Conservation (phyloP, 495 filamentous ascomycete genomes). For the Xylaria intraflava region DNA sequence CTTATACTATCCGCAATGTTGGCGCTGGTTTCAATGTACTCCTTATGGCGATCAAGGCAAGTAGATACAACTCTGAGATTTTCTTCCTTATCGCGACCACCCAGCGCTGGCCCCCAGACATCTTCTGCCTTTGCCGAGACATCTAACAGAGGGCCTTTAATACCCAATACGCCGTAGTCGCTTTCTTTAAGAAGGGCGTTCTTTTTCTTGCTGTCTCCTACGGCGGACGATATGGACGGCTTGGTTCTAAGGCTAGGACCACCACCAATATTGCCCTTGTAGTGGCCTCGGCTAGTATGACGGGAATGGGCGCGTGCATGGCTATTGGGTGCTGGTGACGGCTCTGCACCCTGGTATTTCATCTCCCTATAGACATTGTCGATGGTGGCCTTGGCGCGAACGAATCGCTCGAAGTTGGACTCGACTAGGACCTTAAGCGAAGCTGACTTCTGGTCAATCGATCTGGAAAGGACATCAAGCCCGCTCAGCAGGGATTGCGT, state of each 20-base stretch:
- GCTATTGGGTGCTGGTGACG: constrained; percentile 34
- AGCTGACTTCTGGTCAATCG: constrained; percentile 95
- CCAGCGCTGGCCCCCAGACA: constrained; percentile 90
- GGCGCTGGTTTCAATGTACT: constrained; percentile 70
- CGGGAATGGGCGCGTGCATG: constrained; percentile 49
- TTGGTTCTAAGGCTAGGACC: constrained; percentile 20
- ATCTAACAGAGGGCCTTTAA: constrained; percentile 79
- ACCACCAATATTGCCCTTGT: constrained; percentile 51
- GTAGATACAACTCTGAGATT: constrained; percentile 66
- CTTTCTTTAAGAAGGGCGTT: constrained; percentile 89
- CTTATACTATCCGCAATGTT: constrained; percentile 80
- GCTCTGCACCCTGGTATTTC: constrained; percentile 73
- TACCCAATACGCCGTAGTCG: constrained; percentile 88
- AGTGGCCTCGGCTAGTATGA: constrained; percentile 57
- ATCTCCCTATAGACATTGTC: constrained; percentile 98
- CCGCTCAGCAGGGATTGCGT: constrained; percentile 73
- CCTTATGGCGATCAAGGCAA: constrained; percentile 69
- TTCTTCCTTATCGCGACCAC: constrained; percentile 87
- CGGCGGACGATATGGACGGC: constrained; percentile 27
- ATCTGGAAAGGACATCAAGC: constrained; percentile 72
- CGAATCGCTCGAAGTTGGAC: constrained; percentile 95
- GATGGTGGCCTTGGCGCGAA: constrained; percentile 91
- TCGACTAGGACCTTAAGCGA: constrained; percentile 93
- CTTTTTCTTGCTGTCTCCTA: constrained; percentile 57
- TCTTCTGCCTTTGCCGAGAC: constrained; percentile 91